These are phyloP conservation scores for Aphanomyces astaci DNA, from an alignment of 352 stramenopile genomes.

Conservation along the genomic window DNA sequence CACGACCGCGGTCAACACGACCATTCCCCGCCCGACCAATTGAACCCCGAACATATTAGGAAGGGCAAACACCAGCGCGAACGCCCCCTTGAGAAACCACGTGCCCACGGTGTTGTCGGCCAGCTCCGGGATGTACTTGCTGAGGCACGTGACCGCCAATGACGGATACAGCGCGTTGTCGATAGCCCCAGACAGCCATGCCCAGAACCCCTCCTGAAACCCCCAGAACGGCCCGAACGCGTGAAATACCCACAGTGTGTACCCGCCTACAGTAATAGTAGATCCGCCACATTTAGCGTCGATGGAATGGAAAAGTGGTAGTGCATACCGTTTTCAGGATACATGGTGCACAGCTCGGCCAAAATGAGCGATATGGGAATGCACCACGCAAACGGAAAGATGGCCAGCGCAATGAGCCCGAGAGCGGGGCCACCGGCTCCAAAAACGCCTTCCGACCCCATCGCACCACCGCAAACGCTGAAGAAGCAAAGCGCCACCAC, in stretches of 20 bases:
- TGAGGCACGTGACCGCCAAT: slow-evolving; percentile 44
- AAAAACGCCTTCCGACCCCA: slow-evolving; percentile 53
- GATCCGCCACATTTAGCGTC: no score
- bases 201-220: slow-evolving; percentile 75
- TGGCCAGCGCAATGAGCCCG: slow-evolving; percentile 76
- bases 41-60: slow-evolving; percentile 58
- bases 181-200: slow-evolving; percentile 84
- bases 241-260: slow-evolving; percentile 86
- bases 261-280: slow-evolving; percentile 37
- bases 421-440: slow-evolving; percentile 46
- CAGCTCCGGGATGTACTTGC: slow-evolving; percentile 32
- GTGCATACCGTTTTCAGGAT: slow-evolving; percentile 67
- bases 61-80: slow-evolving; percentile 35
- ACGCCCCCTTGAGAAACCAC: slow-evolving; percentile 40
- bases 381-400: slow-evolving; percentile 87
- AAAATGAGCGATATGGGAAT: slow-evolving; percentile 88
- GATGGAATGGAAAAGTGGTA: no score
- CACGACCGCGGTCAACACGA: slow-evolving; percentile 73
- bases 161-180: slow-evolving; percentile 92
- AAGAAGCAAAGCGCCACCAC: slow-evolving; percentile 55
- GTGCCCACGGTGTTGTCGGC: slow-evolving; percentile 22
- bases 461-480: slow-evolving; percentile 26
- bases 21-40: slow-evolving; percentile 71
- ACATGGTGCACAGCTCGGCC: slow-evolving; percentile 84
- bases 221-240: slow-evolving; percentile 85